Conservation (phyloP, 73 alveolate species). For the Paramecium bursaria region DNA sequence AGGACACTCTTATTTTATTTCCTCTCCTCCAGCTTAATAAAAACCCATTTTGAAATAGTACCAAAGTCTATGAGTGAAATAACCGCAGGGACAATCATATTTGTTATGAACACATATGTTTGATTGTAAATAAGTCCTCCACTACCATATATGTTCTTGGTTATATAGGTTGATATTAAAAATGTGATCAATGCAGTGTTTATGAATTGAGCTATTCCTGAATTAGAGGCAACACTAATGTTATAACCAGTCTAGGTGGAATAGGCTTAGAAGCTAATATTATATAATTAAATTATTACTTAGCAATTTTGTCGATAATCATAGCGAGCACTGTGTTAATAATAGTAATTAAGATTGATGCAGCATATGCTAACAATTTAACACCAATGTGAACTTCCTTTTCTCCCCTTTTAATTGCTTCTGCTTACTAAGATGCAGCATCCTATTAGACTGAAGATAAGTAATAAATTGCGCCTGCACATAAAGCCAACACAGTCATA, state of each 20-base stretch:
- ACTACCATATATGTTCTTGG: slow-evolving; percentile 42
- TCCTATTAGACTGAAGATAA: slow-evolving; percentile 58
- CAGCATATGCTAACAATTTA: slow-evolving; percentile 57
- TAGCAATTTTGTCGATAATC: slow-evolving; percentile 67
- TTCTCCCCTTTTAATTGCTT: slow-evolving; percentile 48
- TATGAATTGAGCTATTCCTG: slow-evolving; percentile 72
- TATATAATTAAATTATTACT: neutral
- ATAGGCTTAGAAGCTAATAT: slow-evolving; percentile 68
- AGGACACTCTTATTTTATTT: slow-evolving; percentile 9
- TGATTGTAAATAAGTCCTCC: slow-evolving; percentile 67
- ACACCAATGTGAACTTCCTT: slow-evolving; percentile 46
- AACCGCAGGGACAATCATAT: slow-evolving; percentile 53
- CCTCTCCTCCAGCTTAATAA: neutral
- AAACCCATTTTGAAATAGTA: slow-evolving; percentile 37
- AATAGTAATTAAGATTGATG: slow-evolving; percentile 72
- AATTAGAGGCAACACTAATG: slow-evolving; percentile 78
- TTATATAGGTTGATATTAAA: slow-evolving; percentile 59
- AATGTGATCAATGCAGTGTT: slow-evolving; percentile 82
- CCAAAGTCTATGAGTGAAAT: slow-evolving; percentile 22
- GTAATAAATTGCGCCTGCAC: slow-evolving; percentile 73
- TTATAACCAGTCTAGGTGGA: slow-evolving; percentile 77
- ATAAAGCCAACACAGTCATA: slow-evolving; percentile 61
- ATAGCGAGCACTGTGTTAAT: slow-evolving; percentile 66
- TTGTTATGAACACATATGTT: slow-evolving; percentile 56
- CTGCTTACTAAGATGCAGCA: slow-evolving; percentile 61